A percentile compares a stretch with the other conserved stretches of the same genome.
These are phyloP conservation scores for Pseudozyma thailandica DNA, from an alignment of 1,284 basidiomycete genomes.

Conservation along the genomic window DNA sequence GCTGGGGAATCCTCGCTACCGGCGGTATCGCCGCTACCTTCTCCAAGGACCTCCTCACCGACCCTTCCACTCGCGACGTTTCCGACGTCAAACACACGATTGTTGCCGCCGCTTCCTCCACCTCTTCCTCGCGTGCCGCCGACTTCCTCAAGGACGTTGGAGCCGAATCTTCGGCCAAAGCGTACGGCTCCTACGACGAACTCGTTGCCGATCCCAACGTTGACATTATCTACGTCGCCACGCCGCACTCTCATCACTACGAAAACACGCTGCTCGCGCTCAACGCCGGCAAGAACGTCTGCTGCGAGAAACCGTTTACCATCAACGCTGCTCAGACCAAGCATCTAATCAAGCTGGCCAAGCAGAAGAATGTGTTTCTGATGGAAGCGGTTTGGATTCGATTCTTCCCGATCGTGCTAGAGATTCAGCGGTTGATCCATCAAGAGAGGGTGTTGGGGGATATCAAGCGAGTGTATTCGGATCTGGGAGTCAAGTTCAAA, in stretches of 20 bases:
- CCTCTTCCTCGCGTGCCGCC: constrained; percentile 76
- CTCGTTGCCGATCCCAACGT: constrained; percentile 78
- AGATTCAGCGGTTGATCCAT: constrained; percentile 49
- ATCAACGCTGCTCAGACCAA: constrained; percentile 71
- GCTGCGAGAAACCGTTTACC: constrained; percentile 69
- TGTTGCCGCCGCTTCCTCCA: constrained; percentile 77
- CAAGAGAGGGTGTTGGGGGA: constrained; percentile 48
- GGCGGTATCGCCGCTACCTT: constrained; percentile 65
- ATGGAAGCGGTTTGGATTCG: constrained; percentile 63
- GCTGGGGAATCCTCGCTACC: constrained; percentile 60
- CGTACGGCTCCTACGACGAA: constrained; percentile 81
- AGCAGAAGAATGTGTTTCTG: constrained; percentile 66
- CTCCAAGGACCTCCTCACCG: constrained; percentile 68
- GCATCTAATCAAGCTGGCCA: constrained; percentile 78
- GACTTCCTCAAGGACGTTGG: constrained; percentile 75
- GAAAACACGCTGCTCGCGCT: constrained; percentile 80
- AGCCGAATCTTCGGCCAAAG: constrained; percentile 73
- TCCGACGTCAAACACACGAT: constrained; percentile 81
- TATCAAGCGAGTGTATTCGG: constrained; percentile 43
- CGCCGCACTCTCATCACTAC: constrained; percentile 87
- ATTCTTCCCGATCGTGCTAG: constrained; percentile 55
- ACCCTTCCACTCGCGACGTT: constrained; percentile 72
- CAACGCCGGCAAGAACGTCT: constrained; percentile 82
- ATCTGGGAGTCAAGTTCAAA: constrained; percentile 44
- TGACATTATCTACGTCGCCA: constrained; percentile 73